Conservation (phyloP, 176 grass and related monocot species). For the Aegilops speltoides region DNA sequence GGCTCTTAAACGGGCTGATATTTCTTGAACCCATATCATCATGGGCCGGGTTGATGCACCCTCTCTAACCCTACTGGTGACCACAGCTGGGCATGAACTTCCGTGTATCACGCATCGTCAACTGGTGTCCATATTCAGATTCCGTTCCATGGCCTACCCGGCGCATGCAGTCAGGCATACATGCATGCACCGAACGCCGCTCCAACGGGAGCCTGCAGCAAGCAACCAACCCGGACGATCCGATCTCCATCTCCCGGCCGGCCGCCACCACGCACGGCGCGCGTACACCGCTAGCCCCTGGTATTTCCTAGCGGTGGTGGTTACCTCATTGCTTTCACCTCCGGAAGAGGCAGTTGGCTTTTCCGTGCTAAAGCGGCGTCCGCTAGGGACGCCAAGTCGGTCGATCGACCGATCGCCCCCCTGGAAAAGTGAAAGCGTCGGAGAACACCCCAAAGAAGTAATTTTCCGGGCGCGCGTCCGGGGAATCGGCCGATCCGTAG, state of each 20-base stretch:
- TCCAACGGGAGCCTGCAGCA: neutral
- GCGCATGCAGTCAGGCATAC: neutral
- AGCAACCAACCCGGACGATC: slow-evolving; percentile 32
- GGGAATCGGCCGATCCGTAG: neutral
- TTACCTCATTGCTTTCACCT: slow-evolving; percentile 45
- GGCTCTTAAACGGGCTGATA: too few species aligned
- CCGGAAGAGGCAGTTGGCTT: slow-evolving; percentile 15
- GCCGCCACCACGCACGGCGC: neutral
- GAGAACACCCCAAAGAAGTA: neutral
- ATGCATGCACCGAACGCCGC: neutral
- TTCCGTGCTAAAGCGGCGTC: slow-evolving; percentile 9
- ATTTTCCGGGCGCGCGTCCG: neutral
- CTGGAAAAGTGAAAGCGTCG: neutral
- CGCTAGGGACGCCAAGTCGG: neutral
- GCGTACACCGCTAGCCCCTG: neutral
- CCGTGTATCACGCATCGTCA: too few species aligned
- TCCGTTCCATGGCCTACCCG: neutral
- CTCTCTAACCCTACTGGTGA: neutral
- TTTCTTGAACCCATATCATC: neutral
- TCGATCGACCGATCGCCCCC: neutral
- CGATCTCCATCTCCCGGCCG: neutral
- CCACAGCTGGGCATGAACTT: too few species aligned
- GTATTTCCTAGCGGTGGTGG: slow-evolving; percentile 12
- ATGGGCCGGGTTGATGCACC: neutral
- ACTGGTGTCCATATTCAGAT: too few species aligned